These are phyloP conservation scores for Cystofilobasidium macerans DNA, from an alignment of 768 basidiomycete species.

Conservation along the genomic window DNA sequence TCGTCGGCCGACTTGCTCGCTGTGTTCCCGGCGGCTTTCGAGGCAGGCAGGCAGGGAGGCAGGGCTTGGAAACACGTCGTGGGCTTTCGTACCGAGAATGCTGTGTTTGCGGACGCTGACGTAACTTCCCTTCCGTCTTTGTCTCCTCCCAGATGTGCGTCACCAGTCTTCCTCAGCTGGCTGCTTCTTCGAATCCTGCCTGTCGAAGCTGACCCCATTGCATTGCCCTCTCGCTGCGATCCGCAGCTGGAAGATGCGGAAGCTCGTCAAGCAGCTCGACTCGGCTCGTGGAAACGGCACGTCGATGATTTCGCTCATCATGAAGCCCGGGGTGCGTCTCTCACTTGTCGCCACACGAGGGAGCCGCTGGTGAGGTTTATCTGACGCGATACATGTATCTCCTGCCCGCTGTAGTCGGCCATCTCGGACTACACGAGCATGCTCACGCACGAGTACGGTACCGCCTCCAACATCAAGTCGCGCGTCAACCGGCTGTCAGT, in stretches of 20 bases:
- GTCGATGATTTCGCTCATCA: constrained; percentile 96
- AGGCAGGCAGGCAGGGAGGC: too few relatives aligned
- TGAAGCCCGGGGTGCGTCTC: constrained; percentile 70
- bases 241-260: constrained; percentile 69
- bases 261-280: constrained; percentile 96
- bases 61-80: too few relatives aligned
- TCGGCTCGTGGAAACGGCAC: constrained; percentile 90
- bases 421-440: constrained; percentile 86
- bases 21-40: too few relatives aligned
- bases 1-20: too few relatives aligned
- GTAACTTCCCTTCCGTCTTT: too few relatives aligned
- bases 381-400: constrained; percentile 42
- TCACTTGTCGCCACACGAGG: not conserved
- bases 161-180: too few relatives aligned
- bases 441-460: constrained; percentile 97
- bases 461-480: constrained; percentile 99
- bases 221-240: not conserved
- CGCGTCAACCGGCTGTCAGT: constrained; percentile 96
- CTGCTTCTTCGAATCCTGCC: too few relatives aligned
- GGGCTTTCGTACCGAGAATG: too few relatives aligned
- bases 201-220: too few relatives aligned
- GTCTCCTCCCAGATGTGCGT: too few relatives aligned
- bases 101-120: too few relatives aligned
- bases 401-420: constrained; percentile 46
- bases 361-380: not conserved